Conservation (phyloP, 176 grass and related monocot species). For the Avena insularis region DNA sequence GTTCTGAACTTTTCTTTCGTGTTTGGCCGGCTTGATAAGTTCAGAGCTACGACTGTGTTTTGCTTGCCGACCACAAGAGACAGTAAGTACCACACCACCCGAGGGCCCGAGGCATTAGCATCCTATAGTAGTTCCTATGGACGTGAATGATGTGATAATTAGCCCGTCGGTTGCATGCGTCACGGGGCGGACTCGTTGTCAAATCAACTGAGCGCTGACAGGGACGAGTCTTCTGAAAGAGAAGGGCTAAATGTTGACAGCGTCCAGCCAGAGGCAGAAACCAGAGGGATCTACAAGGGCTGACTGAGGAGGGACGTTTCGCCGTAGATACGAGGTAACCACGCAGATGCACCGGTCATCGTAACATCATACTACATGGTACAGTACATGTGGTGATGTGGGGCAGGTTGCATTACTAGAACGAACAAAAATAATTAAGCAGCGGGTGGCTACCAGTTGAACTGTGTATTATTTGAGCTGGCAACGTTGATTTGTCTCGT, state of each 20-base stretch:
- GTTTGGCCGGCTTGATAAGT: background rate
- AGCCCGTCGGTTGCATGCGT: slow-evolving; percentile 30
- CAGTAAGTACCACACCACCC: background rate
- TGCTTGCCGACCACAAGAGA: slow-evolving; percentile 5
- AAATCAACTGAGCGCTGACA: background rate
- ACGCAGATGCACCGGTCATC: background rate
- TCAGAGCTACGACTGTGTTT: background rate
- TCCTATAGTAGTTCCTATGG: background rate
- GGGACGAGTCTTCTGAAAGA: background rate
- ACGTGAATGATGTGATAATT: slow-evolving; percentile 43
- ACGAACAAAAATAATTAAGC: background rate
- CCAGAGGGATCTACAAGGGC: background rate
- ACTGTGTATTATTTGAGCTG: background rate
- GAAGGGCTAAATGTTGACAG: background rate
- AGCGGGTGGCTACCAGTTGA: background rate
- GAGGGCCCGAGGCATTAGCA: background rate
- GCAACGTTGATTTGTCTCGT: background rate
- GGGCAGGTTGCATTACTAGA: background rate
- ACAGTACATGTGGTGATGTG: background rate
- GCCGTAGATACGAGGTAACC: background rate
- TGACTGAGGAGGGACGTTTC: too few relatives aligned
- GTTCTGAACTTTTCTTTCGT: background rate
- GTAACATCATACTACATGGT: background rate
- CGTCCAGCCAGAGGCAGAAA: too few relatives aligned
- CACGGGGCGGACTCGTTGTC: slow-evolving; percentile 35